phyloP scores from a whole-genome alignment of 2,329 filamentous ascomycete genomes.

The Cylindrodendrum hubeiense region DNA sequence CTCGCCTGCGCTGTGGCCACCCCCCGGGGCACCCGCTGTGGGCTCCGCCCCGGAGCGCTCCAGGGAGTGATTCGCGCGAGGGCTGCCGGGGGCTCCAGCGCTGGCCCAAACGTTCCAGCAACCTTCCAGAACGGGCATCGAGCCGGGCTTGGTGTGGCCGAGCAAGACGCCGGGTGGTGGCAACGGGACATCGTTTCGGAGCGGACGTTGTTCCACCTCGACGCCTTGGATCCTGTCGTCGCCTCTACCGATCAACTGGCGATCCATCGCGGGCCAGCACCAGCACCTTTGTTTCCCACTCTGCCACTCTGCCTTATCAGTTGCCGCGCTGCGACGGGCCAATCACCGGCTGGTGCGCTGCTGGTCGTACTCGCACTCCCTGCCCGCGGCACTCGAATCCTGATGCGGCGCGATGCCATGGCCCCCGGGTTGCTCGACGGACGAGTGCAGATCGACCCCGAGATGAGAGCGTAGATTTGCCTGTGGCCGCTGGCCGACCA shows the following conservation, averaged over 20 bases:
- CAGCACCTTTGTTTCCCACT: no score
- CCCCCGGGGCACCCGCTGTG: not conserved
- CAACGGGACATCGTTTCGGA: not conserved
- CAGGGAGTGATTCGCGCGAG: constrained; percentile 8
- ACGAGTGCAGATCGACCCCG: not conserved
- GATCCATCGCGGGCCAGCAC: not conserved
- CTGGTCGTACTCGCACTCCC: no score
- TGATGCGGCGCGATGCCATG: no score
- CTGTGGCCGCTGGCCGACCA: not conserved
- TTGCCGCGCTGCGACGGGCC: not conserved
- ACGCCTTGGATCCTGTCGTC: not conserved
- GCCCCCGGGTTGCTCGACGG: no score
- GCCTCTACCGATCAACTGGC: not conserved
- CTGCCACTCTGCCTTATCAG: not conserved
- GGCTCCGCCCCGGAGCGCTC: constrained; percentile 13
- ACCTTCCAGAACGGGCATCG: constrained; percentile 42
- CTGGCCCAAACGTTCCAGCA: constrained; percentile 42
- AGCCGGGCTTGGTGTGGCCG: constrained; percentile 30
- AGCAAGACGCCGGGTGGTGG: constrained; percentile 35
- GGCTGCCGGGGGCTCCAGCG: constrained; percentile 12
- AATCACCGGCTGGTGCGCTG: no score
- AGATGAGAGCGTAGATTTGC: no score
- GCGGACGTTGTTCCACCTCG: not conserved
- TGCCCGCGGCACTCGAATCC: no score
- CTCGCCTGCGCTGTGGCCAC: constrained; percentile 24